A percentile compares a stretch with the other conserved stretches of the same genome.
These are phyloP conservation scores for Penicillium cosmopolitanum DNA, from an alignment of 495 filamentous ascomycete species.

Conservation along the genomic window DNA sequence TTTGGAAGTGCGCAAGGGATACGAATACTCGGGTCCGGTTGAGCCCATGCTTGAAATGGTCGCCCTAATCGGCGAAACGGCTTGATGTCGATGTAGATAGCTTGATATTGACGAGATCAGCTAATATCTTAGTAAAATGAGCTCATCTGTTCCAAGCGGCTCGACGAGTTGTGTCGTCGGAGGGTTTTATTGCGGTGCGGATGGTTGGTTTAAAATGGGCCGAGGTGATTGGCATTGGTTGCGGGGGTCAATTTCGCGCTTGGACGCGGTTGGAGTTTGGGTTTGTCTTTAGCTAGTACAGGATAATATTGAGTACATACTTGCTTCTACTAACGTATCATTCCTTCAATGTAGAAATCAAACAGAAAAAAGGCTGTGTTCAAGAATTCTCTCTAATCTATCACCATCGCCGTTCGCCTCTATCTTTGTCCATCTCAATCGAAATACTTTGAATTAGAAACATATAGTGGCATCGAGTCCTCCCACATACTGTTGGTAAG, in stretches of 20 bases:
- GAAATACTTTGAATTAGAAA: constrained; percentile 17
- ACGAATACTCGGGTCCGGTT: not conserved
- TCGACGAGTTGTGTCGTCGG: not conserved
- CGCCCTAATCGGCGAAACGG: not conserved
- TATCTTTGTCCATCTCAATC: not conserved
- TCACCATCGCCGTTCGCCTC: not conserved
- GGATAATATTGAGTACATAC: no score
- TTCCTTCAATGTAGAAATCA: no score
- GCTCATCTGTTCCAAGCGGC: not conserved
- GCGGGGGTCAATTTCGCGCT: not conserved
- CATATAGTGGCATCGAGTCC: constrained; percentile 36
- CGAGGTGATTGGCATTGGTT: not conserved
- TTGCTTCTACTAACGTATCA: no score
- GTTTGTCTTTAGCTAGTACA: no score
- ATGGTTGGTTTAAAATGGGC: not conserved
- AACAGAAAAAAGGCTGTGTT: no score
- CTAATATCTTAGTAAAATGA: not conserved
- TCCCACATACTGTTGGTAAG: constrained; percentile 39
- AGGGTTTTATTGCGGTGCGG: not conserved
- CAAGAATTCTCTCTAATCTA: no score
- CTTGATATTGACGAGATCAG: not conserved
- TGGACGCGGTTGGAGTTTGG: not conserved
- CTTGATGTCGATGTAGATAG: not conserved
- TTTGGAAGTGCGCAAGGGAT: not conserved
- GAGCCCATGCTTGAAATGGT: not conserved